A percentile compares a stretch with the other conserved stretches of the same genome.
phyloP scores from a whole-genome alignment of 2,329 filamentous ascomycete species.

The Epichloe brachyelytri region DNA sequence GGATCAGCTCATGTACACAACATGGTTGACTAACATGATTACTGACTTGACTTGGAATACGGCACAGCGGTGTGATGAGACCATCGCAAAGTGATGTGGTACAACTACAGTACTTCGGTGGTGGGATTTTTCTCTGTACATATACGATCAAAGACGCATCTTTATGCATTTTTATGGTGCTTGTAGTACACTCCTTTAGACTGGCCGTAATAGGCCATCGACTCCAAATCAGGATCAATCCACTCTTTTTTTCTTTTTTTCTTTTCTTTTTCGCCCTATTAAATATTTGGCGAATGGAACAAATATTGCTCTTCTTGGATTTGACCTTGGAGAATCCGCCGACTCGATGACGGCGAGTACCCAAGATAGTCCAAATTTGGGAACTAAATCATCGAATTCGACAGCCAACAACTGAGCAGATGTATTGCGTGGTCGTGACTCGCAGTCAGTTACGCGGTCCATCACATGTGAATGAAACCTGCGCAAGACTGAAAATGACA shows the following conservation, averaged over 20 bases:
- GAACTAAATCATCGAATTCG: no score
- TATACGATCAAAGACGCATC: background rate
- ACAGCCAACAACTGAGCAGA: no score
- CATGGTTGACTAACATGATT: background rate
- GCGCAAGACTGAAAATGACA: no score
- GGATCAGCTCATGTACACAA: background rate
- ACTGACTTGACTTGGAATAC: background rate
- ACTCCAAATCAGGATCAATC: background rate
- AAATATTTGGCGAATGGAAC: no score
- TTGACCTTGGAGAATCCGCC: no score
- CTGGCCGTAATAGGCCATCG: background rate
- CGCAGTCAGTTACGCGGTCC: no score
- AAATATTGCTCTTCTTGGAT: no score
- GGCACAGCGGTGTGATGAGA: background rate
- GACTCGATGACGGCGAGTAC: no score
- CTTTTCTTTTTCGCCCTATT: background rate
- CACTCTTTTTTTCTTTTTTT: background rate
- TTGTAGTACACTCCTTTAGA: background rate
- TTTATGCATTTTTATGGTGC: background rate
- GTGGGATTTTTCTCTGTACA: background rate
- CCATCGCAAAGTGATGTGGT: no score
- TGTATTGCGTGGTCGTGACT: no score
- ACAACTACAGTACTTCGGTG: background rate
- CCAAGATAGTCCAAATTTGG: no score
- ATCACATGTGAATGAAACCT: no score